Conservation (phyloP, 352 stramenopile genomes). For the Pythium vanterpoolii region DNA sequence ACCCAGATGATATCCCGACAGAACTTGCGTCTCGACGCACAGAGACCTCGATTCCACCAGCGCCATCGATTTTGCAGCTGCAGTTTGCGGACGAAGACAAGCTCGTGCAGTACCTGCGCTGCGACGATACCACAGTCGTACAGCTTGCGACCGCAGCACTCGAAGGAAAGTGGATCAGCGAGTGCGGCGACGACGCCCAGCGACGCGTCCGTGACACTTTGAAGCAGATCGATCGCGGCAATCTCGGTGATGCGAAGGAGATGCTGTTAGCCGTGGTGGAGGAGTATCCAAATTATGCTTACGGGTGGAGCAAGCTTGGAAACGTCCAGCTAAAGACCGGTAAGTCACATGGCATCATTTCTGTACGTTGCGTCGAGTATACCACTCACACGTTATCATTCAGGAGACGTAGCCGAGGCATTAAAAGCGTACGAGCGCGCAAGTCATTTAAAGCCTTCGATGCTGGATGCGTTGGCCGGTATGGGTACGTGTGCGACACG, state of each 20-base stretch:
- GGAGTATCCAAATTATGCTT: constrained; percentile 51
- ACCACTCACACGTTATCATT: neutral
- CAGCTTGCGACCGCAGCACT: constrained; percentile 67
- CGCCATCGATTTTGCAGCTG: constrained; percentile 71
- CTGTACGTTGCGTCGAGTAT: too few species aligned
- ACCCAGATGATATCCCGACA: constrained; percentile 42
- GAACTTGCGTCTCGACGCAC: constrained; percentile 1
- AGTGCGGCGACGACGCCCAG: constrained; percentile 45
- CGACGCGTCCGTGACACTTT: constrained; percentile 37
- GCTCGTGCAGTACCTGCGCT: constrained; percentile 61
- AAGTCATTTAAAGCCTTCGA: constrained; percentile 60
- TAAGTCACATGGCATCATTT: too few species aligned
- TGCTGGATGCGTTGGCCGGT: constrained; percentile 68
- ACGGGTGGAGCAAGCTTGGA: constrained; percentile 77
- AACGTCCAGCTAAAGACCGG: constrained; percentile 55
- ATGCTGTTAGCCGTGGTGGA: constrained; percentile 47
- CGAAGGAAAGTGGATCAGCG: constrained; percentile 69
- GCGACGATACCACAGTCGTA: constrained; percentile 63
- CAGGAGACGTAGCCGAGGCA: constrained; percentile 45
- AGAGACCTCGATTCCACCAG: neutral
- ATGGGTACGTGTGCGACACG: constrained; percentile 72
- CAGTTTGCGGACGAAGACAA: constrained; percentile 64
- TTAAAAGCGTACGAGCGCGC: constrained; percentile 60
- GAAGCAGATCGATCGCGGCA: constrained; percentile 37
- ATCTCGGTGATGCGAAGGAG: constrained; percentile 37